Base-by-base conservation (phyloP, 2,329 filamentous ascomycete genomes). In the Colletotrichum sp. region DNA sequence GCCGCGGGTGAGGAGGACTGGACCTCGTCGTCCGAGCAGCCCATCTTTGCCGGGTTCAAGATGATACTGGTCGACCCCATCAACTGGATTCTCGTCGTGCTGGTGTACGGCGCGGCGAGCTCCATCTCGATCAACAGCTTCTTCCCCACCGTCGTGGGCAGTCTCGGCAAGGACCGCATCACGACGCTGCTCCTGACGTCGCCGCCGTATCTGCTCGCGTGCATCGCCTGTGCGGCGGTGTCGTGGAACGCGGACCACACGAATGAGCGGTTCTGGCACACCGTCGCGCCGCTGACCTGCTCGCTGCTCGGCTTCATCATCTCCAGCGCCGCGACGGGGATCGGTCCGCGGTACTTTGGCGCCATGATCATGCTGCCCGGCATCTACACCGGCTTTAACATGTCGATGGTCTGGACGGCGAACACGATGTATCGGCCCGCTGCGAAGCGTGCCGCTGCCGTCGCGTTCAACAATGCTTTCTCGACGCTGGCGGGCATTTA, bases 141-240 rank as follows among this genome's bases (percentile, higher is more conserved):
- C 63, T 79, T 81, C 43, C 78, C 78, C 1, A 78, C 77, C 1
- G 70, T 79, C 2, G 77, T 77, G 1, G 63, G 31, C 2, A 63
- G 64, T 3, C 64, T 76, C 12, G 72, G 72, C 15, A 69, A 54
- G 31, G 72, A 69, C 36, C 66, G 66, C 6, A 87, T 82, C 3
- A 83, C 86, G 34, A 87, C 86, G 2, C 80, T 87, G 4, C 83
- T 85, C 1, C 81, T 87, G 7, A 87, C 84, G 6, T 82, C 82
- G 36, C 86, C 86, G 1, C 86, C 86, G 1, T 87, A 86, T 69
- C 75, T 85, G 3, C 77, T 84, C 36, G 85, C 85, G 0, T 84
- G 83, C 18, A 79, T 79, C 18, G 80, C 81, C 8, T 83, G 71
- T 18, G 63, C 63, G 1, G 64, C 15, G 16, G 58, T 70, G 2